phyloP scores from a whole-genome alignment of 345 rosid genomes.

The Anastatica hierochuntica region DNA sequence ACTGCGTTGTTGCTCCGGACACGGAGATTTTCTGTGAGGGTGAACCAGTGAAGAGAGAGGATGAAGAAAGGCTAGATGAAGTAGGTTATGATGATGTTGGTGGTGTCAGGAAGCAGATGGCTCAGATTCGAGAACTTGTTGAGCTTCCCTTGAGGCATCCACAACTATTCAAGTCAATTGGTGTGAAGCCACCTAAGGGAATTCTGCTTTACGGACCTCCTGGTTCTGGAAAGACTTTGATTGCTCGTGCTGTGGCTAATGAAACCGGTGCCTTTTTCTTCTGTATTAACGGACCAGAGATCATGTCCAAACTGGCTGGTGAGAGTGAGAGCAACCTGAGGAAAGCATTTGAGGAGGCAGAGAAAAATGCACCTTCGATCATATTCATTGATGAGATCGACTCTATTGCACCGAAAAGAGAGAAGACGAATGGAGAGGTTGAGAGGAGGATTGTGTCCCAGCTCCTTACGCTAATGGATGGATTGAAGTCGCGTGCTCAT shows the following conservation, averaged over 20 bases:
- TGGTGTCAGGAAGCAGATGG: slow-evolving; percentile 98
- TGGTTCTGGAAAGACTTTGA: slow-evolving; percentile 84
- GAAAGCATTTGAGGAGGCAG: slow-evolving; percentile 97
- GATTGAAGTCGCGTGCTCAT: slow-evolving; percentile 87
- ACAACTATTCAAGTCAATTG: no score
- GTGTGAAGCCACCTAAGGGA: slow-evolving; percentile 98
- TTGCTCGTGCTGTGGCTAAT: slow-evolving; percentile 96
- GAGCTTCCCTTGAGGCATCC: slow-evolving; percentile 95
- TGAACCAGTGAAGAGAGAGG: slow-evolving; percentile 89
- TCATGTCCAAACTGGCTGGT: slow-evolving; percentile 95
- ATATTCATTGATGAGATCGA: slow-evolving; percentile 29
- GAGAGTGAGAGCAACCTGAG: slow-evolving; percentile 99
- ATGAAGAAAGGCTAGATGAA: slow-evolving; percentile 87
- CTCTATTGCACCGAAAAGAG: slow-evolving; percentile 94
- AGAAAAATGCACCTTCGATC: no score
- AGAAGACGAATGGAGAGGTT: slow-evolving; percentile 95
- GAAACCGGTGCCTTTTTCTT: slow-evolving; percentile 98
- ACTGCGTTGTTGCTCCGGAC: slow-evolving; percentile 48
- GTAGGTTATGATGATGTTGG: slow-evolving; percentile 99
- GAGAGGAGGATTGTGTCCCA: slow-evolving; percentile 98
- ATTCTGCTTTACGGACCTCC: slow-evolving; percentile 85
- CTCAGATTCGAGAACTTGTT: slow-evolving; percentile 91
- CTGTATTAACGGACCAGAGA: no score
- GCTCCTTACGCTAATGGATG: slow-evolving; percentile 92
- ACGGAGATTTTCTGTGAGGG: slow-evolving; percentile 98